Percentiles rank a stretch among this genome's conserved stretches.
These are phyloP conservation scores for Colletotrichum viniferum DNA, from an alignment of 2,329 filamentous ascomycete genomes.

Conservation along the genomic window DNA sequence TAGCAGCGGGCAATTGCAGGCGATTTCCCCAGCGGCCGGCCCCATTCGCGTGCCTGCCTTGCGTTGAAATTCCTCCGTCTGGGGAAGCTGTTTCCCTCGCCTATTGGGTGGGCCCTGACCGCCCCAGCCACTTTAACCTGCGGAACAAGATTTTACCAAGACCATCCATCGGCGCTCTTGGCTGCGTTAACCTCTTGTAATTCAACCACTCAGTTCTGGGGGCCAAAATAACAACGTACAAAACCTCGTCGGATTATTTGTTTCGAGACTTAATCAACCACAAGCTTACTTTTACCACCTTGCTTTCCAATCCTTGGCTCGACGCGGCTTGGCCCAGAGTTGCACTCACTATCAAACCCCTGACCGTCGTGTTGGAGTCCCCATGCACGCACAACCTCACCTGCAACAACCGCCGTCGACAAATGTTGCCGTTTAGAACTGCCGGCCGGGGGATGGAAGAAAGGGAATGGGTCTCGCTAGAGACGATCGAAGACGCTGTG, in stretches of 20 bases:
- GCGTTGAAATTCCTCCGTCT: not conserved
- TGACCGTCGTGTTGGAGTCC: not conserved
- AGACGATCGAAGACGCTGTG: not conserved
- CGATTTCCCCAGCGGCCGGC: not conserved
- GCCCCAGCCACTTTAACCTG: not conserved
- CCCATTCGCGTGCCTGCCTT: not conserved
- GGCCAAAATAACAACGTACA: not conserved
- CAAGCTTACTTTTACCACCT: slow-evolving; percentile 6
- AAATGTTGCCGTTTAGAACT: slow-evolving; percentile 7
- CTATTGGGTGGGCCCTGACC: slow-evolving; percentile 6
- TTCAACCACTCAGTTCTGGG: not conserved
- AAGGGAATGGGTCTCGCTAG: not conserved
- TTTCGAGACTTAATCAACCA: not conserved
- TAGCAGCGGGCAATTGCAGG: not conserved
- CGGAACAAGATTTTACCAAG: slow-evolving; percentile 11
- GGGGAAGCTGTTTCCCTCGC: not conserved
- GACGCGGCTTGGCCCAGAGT: not conserved
- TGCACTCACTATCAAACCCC: not conserved
- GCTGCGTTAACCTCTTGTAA: slow-evolving; percentile 1
- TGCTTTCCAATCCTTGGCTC: not conserved
- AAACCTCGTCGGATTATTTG: not conserved
- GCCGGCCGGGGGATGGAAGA: not conserved
- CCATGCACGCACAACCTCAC: not conserved
- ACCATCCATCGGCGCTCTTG: slow-evolving; percentile 5
- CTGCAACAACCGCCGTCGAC: slow-evolving; percentile 8